Percentiles rank a stretch among this genome's conserved stretches.
phyloP scores from a whole-genome alignment of 768 basidiomycete species.

The Suillus plorans region DNA sequence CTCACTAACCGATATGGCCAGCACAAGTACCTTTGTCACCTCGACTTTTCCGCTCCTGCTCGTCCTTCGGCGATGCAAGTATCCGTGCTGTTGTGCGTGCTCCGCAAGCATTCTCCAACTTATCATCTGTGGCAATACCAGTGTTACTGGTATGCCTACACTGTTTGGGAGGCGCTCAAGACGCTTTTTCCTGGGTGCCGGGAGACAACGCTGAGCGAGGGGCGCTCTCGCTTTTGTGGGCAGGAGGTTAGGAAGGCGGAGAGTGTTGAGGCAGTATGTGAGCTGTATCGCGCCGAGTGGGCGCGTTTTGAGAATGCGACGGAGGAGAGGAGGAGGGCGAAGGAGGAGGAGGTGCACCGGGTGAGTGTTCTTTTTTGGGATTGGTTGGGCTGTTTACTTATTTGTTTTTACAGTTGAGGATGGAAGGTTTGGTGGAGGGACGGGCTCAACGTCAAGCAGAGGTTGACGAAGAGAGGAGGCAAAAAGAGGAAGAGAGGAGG shows the following conservation, averaged over 20 bases:
- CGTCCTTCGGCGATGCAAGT: no score
- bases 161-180: not conserved
- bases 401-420: not conserved
- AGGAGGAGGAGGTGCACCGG: not conserved
- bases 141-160: not conserved
- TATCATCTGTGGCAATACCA: not conserved
- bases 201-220: not conserved
- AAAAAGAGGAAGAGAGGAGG: not conserved
- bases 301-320: not conserved
- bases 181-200: not conserved
- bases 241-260: not conserved
- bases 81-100: no score
- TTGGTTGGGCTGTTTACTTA: not conserved
- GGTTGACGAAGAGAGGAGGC: not conserved
- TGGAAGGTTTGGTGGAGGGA: not conserved
- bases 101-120: not conserved
- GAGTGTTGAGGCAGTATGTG: not conserved
- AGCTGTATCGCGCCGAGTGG: not conserved
- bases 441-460: not conserved
- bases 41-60: not conserved
- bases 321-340: not conserved
- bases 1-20: not conserved
- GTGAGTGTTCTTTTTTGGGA: not conserved
- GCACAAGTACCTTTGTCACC: not conserved
- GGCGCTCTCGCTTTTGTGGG: not conserved